Conservation (phyloP, 352 stramenopile species). For the Salisapilia sapeloensis region DNA sequence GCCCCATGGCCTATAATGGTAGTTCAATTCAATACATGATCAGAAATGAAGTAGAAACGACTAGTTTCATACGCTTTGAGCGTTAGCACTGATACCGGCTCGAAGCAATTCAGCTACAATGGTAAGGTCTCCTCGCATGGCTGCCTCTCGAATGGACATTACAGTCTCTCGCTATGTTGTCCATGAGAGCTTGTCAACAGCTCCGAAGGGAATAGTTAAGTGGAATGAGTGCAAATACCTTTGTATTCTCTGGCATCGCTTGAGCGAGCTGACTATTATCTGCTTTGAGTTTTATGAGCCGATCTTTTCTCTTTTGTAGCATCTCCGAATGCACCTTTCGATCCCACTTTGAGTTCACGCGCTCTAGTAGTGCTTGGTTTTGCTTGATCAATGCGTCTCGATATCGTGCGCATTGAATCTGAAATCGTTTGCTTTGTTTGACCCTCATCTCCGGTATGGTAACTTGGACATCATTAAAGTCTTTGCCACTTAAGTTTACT, state of each 20-base stretch:
- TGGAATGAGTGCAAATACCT: slow-evolving; percentile 4
- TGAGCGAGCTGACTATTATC: slow-evolving; percentile 20
- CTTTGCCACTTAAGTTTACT: not conserved
- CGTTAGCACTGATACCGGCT: slow-evolving; percentile 31
- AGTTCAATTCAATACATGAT: not conserved
- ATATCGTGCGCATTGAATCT: slow-evolving; percentile 14
- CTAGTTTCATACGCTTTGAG: slow-evolving; percentile 25
- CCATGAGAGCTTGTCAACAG: not conserved
- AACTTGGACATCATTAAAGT: slow-evolving; percentile 3
- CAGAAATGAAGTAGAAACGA: not conserved
- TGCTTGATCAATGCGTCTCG: slow-evolving; percentile 10
- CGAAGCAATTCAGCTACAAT: slow-evolving; percentile 24
- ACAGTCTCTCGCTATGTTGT: slow-evolving; percentile 32
- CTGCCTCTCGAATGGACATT: slow-evolving; percentile 45
- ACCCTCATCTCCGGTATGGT: slow-evolving; percentile 8
- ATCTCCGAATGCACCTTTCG: slow-evolving; percentile 15
- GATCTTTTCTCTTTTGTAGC: slow-evolving; percentile 8
- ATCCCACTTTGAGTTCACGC: slow-evolving; percentile 17
- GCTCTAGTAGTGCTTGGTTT: slow-evolving; percentile 15
- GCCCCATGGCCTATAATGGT: slow-evolving; percentile 29
- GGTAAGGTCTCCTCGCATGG: slow-evolving; percentile 30
- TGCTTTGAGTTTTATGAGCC: slow-evolving; percentile 12
- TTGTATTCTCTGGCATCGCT: slow-evolving; percentile 17
- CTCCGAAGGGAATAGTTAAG: not conserved
- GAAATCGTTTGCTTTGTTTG: slow-evolving; percentile 14